Conservation (phyloP, 257 asterid genomes). For the Solanum pimpinellifolium region DNA sequence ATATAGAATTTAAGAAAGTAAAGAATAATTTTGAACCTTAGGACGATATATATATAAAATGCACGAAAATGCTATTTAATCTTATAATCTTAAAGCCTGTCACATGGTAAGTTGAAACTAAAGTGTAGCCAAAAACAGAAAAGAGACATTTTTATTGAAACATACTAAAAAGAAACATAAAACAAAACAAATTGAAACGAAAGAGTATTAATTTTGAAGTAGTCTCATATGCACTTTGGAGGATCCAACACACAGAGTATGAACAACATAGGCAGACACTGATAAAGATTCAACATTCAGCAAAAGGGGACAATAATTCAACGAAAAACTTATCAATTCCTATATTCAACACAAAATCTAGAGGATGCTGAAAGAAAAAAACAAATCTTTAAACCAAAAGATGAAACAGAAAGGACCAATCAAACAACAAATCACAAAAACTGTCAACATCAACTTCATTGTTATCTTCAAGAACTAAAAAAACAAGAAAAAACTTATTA, state of each 20-base stretch:
- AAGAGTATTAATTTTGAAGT: background rate
- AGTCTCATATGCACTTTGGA: background rate
- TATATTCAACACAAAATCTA: background rate
- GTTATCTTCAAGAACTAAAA: background rate
- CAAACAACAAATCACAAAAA: background rate
- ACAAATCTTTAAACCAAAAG: background rate
- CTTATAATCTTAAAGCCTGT: background rate
- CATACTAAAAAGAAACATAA: background rate
- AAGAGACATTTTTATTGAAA: background rate
- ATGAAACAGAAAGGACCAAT: background rate
- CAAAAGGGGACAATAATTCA: background rate
- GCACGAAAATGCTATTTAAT: background rate
- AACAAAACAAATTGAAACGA: background rate
- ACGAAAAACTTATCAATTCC: background rate
- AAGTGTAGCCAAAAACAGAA: background rate
- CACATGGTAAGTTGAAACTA: background rate
- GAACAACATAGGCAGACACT: background rate
- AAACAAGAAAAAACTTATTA: background rate
- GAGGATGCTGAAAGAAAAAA: background rate
- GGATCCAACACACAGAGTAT: background rate
- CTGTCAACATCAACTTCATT: background rate
- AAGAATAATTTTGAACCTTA: background rate
- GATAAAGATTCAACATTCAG: background rate
- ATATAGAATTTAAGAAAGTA: too few species aligned
- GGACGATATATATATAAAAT: background rate